phyloP scores from a whole-genome alignment of 441 rosid genomes.

The Corymbia calophylla region DNA sequence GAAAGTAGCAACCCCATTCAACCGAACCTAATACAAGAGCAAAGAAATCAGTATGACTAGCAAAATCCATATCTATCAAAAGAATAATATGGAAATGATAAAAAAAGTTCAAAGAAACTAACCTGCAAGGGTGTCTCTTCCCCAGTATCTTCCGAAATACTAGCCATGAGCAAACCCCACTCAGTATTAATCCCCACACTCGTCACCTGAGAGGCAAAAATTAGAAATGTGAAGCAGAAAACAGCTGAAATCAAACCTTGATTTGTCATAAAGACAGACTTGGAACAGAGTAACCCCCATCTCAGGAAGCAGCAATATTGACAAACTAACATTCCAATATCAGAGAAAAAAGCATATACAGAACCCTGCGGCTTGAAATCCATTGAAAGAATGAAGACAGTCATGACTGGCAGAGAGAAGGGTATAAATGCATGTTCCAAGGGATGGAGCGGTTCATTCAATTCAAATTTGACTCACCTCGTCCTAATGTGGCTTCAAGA shows the following conservation, averaged over 20 bases:
- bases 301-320: background rate
- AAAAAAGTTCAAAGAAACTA: background rate
- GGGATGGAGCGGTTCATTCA: background rate
- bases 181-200: slow-evolving; percentile 93
- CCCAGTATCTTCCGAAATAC: slow-evolving; percentile 91
- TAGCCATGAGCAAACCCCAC: slow-evolving; percentile 97
- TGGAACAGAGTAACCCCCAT: background rate
- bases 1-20: slow-evolving; percentile 95
- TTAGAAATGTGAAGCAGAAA: background rate
- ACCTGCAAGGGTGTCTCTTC: slow-evolving; percentile 99
- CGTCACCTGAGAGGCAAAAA: slow-evolving; percentile 47
- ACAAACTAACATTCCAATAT: background rate
- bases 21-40: slow-evolving; percentile 55
- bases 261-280: background rate
- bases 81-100: background rate
- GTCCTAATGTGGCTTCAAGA: background rate
- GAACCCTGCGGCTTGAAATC: background rate
- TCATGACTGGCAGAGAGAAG: background rate
- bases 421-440: background rate
- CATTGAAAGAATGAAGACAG: background rate
- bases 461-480: background rate
- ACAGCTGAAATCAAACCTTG: background rate
- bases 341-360: background rate
- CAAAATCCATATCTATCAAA: background rate
- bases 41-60: background rate